phyloP scores from a whole-genome alignment of 73 alveolate species.

The Tetrahymena borealis region DNA sequence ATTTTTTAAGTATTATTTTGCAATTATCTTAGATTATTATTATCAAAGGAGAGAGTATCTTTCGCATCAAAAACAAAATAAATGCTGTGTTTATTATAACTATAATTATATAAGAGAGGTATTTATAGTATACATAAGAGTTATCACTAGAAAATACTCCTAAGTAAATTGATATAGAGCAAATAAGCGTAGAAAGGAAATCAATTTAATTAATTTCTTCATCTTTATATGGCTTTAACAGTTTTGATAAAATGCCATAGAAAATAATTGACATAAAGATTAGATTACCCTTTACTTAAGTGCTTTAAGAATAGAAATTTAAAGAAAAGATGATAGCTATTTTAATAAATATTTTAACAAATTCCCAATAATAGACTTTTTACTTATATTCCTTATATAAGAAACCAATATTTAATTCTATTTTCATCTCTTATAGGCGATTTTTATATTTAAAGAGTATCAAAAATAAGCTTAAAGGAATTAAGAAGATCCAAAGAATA shows the following conservation, averaged over 20 bases:
- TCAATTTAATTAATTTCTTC: neutral
- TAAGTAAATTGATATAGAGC: neutral
- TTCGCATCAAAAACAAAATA: neutral
- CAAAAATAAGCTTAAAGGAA: neutral
- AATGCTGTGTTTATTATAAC: neutral
- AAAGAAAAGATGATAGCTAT: neutral
- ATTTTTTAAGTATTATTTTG: too few species aligned
- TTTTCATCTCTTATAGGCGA: neutral
- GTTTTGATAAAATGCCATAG: neutral
- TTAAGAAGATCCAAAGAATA: neutral
- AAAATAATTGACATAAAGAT: neutral
- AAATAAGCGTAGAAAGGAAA: neutral
- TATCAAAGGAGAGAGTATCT: too few species aligned
- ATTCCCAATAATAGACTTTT: constrained; percentile 27
- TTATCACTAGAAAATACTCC: neutral
- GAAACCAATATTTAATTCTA: constrained; percentile 11
- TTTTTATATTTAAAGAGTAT: neutral
- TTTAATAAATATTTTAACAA: neutral
- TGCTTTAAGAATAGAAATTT: neutral
- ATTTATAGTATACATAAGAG: neutral
- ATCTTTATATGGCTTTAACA: neutral
- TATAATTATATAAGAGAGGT: neutral
- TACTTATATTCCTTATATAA: constrained; percentile 11
- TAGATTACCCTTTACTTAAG: neutral
- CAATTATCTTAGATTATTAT: too few species aligned